Evolutionary conservation across 371 early-diverging fungal genomes (phyloP).

Genomic region (Saksenaea vasiformis): DNA sequence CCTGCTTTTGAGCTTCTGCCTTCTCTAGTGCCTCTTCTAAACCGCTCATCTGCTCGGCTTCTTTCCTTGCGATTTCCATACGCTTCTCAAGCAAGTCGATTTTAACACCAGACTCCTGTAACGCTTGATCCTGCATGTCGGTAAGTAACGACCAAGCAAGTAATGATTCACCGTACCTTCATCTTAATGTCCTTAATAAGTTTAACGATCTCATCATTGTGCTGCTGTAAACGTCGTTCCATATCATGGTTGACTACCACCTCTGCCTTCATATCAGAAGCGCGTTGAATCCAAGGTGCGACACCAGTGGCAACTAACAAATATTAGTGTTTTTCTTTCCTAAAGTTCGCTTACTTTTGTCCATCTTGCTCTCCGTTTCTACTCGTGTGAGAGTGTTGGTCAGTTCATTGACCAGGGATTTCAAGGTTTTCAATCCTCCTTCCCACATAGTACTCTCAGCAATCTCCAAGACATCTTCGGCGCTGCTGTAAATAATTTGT

Average conservation of each 20-base stretch:
- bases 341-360: constrained; percentile 39
- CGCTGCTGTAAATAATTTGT: constrained; percentile 48
- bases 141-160: neutral
- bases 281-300: constrained; percentile 81
- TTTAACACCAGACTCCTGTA: constrained; percentile 76
- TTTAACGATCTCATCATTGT: constrained; percentile 75
- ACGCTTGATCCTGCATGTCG: constrained; percentile 57
- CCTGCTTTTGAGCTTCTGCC: constrained; percentile 61
- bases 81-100: constrained; percentile 81
- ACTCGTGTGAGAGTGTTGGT: constrained; percentile 36
- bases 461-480: constrained; percentile 55
- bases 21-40: constrained; percentile 64
- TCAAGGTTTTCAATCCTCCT: constrained; percentile 54
- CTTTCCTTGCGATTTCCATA: constrained; percentile 67
- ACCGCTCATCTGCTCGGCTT: constrained; percentile 65
- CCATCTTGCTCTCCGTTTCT: constrained; percentile 48
- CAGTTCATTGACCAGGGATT: constrained; percentile 53
- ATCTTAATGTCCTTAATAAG: constrained; percentile 72
- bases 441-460: constrained; percentile 66
- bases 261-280: constrained; percentile 78
- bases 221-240: constrained; percentile 74
- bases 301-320: constrained; percentile 46
- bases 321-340: neutral
- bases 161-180: constrained; percentile 38
- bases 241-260: constrained; percentile 76